These are phyloP conservation scores for Zizania palustris DNA, from an alignment of 202 grass and related monocot species.

Conservation along the genomic window DNA sequence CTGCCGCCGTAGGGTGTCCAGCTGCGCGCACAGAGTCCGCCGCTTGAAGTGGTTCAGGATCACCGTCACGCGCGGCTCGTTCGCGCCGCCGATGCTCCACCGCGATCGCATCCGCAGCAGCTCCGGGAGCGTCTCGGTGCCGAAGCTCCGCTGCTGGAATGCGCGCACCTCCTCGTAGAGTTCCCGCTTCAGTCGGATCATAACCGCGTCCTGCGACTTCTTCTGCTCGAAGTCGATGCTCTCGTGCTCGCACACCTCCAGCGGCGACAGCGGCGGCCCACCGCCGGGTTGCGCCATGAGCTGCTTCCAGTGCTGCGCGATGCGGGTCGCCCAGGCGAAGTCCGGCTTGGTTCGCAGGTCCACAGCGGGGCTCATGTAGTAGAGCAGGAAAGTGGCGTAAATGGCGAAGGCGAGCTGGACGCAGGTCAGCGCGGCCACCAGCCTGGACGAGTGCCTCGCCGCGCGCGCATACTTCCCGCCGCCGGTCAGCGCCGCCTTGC, in stretches of 20 bases:
- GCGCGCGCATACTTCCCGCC: conserved; percentile 12
- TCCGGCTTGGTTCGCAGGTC: conserved; percentile 72
- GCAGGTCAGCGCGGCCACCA: conserved; percentile 61
- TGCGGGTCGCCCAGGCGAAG: conserved; percentile 73
- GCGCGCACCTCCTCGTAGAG: conserved; percentile 77
- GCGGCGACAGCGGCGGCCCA: conserved; percentile 32
- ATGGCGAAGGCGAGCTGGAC: conserved; percentile 91
- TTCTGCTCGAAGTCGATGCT: conserved; percentile 92
- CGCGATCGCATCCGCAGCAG: conserved; percentile 69
- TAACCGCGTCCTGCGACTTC: conserved; percentile 70
- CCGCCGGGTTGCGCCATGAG: conserved; percentile 44
- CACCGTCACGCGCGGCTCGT: conserved; percentile 64
- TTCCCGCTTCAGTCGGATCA: conserved; percentile 84
- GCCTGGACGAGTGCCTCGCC: conserved; percentile 53
- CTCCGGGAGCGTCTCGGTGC: conserved; percentile 74
- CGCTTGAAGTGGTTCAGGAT: conserved; percentile 98
- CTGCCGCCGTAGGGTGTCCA: conserved; percentile 69
- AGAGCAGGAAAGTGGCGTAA: conserved; percentile 92
- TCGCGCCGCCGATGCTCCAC: conserved; percentile 37
- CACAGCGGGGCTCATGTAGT: conserved; percentile 88
- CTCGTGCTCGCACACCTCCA: conserved; percentile 88
- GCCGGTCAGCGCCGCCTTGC: conserved; percentile 40
- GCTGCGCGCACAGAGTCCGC: conserved; percentile 85
- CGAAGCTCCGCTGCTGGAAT: conserved; percentile 58
- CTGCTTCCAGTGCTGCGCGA: conserved; percentile 79